Percentiles rank a stretch among this genome's conserved stretches.
These are phyloP conservation scores for Lentinula sp. DNA, from an alignment of 768 basidiomycete species.

Conservation along the genomic window DNA sequence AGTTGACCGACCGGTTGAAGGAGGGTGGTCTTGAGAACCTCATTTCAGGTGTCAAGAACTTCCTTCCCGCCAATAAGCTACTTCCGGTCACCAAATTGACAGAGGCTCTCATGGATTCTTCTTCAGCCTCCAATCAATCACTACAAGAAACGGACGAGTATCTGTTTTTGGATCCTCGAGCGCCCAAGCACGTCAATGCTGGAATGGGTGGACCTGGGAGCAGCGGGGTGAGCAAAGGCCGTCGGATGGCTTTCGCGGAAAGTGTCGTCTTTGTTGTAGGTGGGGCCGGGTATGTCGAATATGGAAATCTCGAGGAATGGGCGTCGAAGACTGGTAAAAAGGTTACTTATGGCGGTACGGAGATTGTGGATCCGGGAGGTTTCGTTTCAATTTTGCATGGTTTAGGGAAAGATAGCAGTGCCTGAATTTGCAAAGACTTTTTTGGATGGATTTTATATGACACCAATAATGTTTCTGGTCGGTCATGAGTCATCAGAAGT, in stretches of 20 bases:
- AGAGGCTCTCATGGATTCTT: conserved; percentile 97
- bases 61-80: conserved; percentile 91
- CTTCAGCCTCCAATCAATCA: conserved; percentile 89
- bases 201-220: conserved; percentile 46
- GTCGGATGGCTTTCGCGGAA: conserved; percentile 78
- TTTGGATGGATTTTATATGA: neutral
- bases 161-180: conserved; percentile 88
- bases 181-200: conserved; percentile 50
- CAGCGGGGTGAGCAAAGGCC: conserved; percentile 35
- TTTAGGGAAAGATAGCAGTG: conserved; percentile 43
- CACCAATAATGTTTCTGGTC: neutral
- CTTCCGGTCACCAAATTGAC: conserved; percentile 88
- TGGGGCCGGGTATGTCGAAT: conserved; percentile 96
- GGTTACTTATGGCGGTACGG: conserved; percentile 93
- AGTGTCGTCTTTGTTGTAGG: conserved; percentile 93
- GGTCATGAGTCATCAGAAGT: neutral
- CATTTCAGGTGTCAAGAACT: conserved; percentile 96
- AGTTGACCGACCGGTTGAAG: conserved; percentile 91
- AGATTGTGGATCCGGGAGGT: conserved; percentile 84
- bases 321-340: conserved; percentile 74
- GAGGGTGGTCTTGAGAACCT: conserved; percentile 96
- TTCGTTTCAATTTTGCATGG: conserved; percentile 72
- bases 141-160: conserved; percentile 96
- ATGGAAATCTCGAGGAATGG: conserved; percentile 95
- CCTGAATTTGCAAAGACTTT: neutral